Conservation (phyloP, 2,329 filamentous ascomycete genomes). For the Penicillium verrucosum region DNA sequence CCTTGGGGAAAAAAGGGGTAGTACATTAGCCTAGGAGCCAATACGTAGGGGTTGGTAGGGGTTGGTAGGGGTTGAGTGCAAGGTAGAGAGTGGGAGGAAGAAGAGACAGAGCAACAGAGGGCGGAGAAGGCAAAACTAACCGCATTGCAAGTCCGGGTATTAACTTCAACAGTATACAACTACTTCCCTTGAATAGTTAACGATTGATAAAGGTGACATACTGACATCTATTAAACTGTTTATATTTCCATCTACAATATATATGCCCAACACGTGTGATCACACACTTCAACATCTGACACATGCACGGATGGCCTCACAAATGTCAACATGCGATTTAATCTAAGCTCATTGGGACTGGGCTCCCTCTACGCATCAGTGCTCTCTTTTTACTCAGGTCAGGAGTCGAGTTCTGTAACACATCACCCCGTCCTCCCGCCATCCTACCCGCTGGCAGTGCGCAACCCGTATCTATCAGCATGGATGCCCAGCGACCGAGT, state of each 20-base stretch:
- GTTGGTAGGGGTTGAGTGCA: too few relatives aligned
- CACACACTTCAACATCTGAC: neutral
- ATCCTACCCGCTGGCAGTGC: conserved; percentile 46
- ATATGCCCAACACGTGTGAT: neutral
- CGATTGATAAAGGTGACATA: neutral
- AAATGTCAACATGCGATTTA: conserved; percentile 10
- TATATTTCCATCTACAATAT: neutral
- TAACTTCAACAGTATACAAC: too few relatives aligned
- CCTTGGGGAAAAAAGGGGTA: too few relatives aligned
- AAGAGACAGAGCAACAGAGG: too few relatives aligned
- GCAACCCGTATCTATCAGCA: conserved; percentile 44
- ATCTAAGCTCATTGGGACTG: conserved; percentile 19
- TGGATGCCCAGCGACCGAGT: conserved; percentile 45
- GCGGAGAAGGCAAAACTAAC: too few relatives aligned
- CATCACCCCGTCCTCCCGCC: conserved; percentile 36
- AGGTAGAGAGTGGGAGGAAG: too few relatives aligned
- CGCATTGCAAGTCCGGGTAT: too few relatives aligned
- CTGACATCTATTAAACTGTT: neutral
- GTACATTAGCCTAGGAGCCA: too few relatives aligned
- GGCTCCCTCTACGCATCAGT: conserved; percentile 23
- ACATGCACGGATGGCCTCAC: neutral
- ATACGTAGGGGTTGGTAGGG: too few relatives aligned
- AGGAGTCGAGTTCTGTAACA: conserved; percentile 10
- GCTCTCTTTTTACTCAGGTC: conserved; percentile 12
- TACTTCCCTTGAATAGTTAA: neutral